phyloP scores from a whole-genome alignment of 805 yeast species.

The Saccharomycopsis fibuligera region DNA sequence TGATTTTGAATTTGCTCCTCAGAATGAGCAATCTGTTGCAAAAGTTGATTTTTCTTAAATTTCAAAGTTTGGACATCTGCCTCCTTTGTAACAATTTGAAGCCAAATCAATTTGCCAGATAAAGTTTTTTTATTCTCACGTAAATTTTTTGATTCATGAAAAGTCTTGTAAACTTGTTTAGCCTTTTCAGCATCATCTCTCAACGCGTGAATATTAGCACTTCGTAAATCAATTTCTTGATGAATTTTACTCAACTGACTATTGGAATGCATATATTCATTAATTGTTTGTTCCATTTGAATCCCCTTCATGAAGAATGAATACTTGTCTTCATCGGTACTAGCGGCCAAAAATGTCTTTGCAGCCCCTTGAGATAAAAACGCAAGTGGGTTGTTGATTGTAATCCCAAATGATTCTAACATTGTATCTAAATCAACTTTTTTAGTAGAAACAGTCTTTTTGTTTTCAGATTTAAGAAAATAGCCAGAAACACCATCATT shows the following conservation, averaged over 20 bases:
- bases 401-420: slow-evolving; percentile 63
- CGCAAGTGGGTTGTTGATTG: slow-evolving; percentile 86
- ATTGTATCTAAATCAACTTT: slow-evolving; percentile 63
- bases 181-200: slow-evolving; percentile 39
- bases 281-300: slow-evolving; percentile 57
- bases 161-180: slow-evolving; percentile 32
- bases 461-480: slow-evolving; percentile 44
- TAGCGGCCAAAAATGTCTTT: slow-evolving; percentile 74
- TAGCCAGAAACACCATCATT: slow-evolving; percentile 49
- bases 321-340: slow-evolving; percentile 68
- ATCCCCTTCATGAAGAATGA: slow-evolving; percentile 77
- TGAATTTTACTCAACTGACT: slow-evolving; percentile 32
- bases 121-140: slow-evolving; percentile 33
- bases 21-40: slow-evolving; percentile 21
- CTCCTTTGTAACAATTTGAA: slow-evolving; percentile 32
- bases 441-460: slow-evolving; percentile 51
- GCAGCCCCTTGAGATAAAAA: slow-evolving; percentile 93
- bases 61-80: slow-evolving; percentile 26
- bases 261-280: slow-evolving; percentile 41
- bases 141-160: slow-evolving; percentile 36
- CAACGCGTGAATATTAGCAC: slow-evolving; percentile 33
- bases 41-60: slow-evolving; percentile 19
- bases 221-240: slow-evolving; percentile 34
- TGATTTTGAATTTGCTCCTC: slow-evolving; percentile 22
- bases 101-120: slow-evolving; percentile 46